Evolutionary conservation across 768 basidiomycete genomes (phyloP).

Genomic region (Tricholoma matsutake): DNA sequence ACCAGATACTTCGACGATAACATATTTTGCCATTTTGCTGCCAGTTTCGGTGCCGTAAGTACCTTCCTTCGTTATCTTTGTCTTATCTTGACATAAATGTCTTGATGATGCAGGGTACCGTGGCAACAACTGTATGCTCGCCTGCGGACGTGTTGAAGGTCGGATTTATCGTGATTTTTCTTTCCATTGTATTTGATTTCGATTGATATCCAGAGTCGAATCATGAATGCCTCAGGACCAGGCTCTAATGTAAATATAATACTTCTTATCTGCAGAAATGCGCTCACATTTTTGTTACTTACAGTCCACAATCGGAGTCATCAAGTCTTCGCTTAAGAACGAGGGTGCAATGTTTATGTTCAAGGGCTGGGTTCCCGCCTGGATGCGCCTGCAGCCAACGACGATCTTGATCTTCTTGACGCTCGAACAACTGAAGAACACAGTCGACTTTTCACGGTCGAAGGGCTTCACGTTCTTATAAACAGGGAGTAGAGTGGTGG

Average conservation of each 20-base stretch:
- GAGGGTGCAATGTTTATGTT: constrained; percentile 92
- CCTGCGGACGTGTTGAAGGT: constrained; percentile 86
- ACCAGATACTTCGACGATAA: constrained; percentile 76
- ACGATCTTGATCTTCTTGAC: constrained; percentile 87
- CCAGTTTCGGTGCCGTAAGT: constrained; percentile 81
- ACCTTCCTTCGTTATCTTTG: background rate
- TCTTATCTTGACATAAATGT: background rate
- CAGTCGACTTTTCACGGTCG: constrained; percentile 57
- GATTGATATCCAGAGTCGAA: constrained; percentile 53
- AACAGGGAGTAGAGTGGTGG: background rate
- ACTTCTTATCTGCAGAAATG: background rate
- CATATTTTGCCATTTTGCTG: constrained; percentile 78
- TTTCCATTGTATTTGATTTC: background rate
- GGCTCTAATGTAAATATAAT: constrained; percentile 60
- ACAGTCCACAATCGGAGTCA: constrained; percentile 70
- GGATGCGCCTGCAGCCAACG: constrained; percentile 82
- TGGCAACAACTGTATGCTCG: constrained; percentile 86
- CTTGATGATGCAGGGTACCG: constrained; percentile 56
- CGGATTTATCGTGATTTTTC: constrained; percentile 7
- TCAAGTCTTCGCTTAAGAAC: constrained; percentile 60
- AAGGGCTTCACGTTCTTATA: constrained; percentile 35
- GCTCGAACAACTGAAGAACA: constrained; percentile 75
- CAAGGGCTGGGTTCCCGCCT: constrained; percentile 89
- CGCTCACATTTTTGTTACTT: background rate
- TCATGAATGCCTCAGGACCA: constrained; percentile 86